Evolutionary conservation across 768 basidiomycete genomes (phyloP).

Genomic region (Pholiota microspora): DNA sequence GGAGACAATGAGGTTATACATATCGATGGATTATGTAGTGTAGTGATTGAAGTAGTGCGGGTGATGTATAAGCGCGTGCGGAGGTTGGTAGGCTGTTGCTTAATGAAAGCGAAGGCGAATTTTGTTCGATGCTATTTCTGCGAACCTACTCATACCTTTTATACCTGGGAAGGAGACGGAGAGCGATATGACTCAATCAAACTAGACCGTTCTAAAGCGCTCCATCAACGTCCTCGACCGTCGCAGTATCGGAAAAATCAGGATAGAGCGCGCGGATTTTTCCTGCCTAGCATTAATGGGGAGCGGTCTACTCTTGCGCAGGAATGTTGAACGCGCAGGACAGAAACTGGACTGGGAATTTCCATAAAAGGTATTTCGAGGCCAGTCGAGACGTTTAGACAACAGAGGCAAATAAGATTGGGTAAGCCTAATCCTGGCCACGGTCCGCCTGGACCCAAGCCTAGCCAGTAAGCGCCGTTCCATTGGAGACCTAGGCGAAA

Average conservation of each 20-base stretch:
- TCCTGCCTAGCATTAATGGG: neutral
- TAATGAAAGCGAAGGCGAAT: neutral
- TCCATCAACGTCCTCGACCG: slow-evolving; percentile 1
- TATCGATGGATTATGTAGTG: slow-evolving; percentile 6
- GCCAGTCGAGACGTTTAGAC: slow-evolving; percentile 8
- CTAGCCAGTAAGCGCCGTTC: neutral
- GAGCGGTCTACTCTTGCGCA: neutral
- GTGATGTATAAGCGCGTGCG: neutral
- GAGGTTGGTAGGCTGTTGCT: neutral
- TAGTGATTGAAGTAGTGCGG: neutral
- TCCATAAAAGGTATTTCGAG: slow-evolving; percentile 4
- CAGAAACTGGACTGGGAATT: neutral
- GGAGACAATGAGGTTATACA: slow-evolving; percentile 23
- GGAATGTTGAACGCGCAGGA: neutral
- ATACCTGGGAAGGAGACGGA: neutral
- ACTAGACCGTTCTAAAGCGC: slow-evolving; percentile 7
- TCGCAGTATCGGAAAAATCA: neutral
- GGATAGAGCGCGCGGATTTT: neutral
- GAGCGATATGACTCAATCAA: neutral
- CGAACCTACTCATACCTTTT: neutral
- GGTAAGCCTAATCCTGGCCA: neutral
- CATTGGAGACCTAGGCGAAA: neutral
- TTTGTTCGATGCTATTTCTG: neutral
- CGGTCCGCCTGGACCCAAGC: slow-evolving; percentile 1
- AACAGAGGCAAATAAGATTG: slow-evolving; percentile 2